Conservation (phyloP, 805 yeast species). For the Zygosaccharomyces rouxii region DNA sequence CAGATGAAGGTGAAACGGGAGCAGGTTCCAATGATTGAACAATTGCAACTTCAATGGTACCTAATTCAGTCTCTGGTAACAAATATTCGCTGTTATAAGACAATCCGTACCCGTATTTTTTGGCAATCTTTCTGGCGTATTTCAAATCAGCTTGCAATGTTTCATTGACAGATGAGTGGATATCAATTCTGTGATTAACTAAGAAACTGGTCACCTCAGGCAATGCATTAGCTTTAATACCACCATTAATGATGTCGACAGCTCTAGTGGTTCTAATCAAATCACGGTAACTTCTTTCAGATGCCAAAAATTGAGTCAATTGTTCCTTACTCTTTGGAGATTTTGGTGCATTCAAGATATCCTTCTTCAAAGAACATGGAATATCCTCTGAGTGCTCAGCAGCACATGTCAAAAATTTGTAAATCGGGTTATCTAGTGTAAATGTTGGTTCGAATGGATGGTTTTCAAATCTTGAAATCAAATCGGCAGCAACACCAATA, state of each 20-base stretch:
- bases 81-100: constrained; percentile 21
- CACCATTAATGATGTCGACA: constrained; percentile 62
- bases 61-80: constrained; percentile 27
- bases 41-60: constrained; percentile 28
- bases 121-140: constrained; percentile 42
- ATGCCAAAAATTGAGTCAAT: constrained; percentile 29
- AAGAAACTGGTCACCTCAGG: constrained; percentile 57
- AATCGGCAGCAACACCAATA: constrained; percentile 62
- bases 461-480: constrained; percentile 50
- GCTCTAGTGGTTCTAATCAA: constrained; percentile 63
- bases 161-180: constrained; percentile 48
- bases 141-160: constrained; percentile 38
- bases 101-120: constrained; percentile 47
- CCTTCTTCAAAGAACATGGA: constrained; percentile 20
- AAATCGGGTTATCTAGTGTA: constrained; percentile 53
- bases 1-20: constrained; percentile 37
- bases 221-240: constrained; percentile 70
- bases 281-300: constrained; percentile 30
- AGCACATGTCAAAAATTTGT: constrained; percentile 51
- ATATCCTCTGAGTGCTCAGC: constrained; percentile 44
- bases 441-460: constrained; percentile 42
- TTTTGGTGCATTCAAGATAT: constrained; percentile 35
- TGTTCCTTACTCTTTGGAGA: constrained; percentile 36
- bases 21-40: constrained; percentile 36
- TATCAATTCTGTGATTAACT: constrained; percentile 61